Base-by-base conservation (phyloP, 2,329 filamentous ascomycete species). In the Botrytis fabae region DNA sequence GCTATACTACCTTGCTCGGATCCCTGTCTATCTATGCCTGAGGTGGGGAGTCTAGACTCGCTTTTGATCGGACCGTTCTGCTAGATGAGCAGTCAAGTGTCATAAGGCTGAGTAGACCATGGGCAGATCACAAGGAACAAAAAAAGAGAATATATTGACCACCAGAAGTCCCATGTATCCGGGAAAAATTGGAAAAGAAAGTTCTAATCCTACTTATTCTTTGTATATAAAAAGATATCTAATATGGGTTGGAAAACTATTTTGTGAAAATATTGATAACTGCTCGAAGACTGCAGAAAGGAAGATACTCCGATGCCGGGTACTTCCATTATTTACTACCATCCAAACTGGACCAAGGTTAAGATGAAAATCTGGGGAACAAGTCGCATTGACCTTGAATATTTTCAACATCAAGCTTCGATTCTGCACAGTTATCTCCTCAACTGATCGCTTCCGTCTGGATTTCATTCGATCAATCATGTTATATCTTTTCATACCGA, bases 1-100 rank as follows among this genome's bases (percentile, higher is more conserved):
- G 35, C 40, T 44, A 57, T 69, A 57, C 57, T 57, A 69, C 65
- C 35, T 18, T 44, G n/a, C 7, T 69, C n/a, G 25, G 40, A 69
- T 10, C 65, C 65, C n/a, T 69, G 65, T 57, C 48, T 28, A 6
- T 32, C 65, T 38, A 38, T 57, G 48, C 51, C 48, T 69, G 64
- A 68, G 64, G 65, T 25, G 38, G n/a, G n/a, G 38, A 57, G 18
- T 42, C 65, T 42, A 69, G n/a, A 69, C 18, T 57, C 32, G 16
- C 10, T n/a, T 57, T 69, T 57, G 35, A 7, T 16, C 22, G 12
- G 12, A 14, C 4, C 1, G 32, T 22, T 42, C 40, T 54, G 28
- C 32, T 32, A 32, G 16, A 20, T 32, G 38, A 57, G 10, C n/a
- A 25, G 48, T 16, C 35, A 42, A 25, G n/a, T 38, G 28, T 42